These are phyloP conservation scores for Neurospora intermedia DNA, from an alignment of 495 filamentous ascomycete species.

Conservation along the genomic window DNA sequence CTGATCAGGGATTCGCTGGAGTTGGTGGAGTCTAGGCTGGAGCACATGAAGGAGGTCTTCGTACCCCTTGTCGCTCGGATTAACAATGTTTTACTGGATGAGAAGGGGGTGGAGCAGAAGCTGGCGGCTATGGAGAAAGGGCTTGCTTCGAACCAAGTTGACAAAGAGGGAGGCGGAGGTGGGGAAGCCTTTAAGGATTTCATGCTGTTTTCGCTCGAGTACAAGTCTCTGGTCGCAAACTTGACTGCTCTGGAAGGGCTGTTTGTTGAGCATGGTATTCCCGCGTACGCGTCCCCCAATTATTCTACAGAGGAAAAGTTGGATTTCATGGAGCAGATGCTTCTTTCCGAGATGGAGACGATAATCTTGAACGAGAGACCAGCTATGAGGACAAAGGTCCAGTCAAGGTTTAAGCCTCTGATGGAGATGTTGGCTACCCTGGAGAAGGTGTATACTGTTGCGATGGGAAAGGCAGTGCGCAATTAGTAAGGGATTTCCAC, in stretches of 20 bases:
- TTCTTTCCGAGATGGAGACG: neutral
- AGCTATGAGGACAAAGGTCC: neutral
- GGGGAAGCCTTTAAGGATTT: neutral
- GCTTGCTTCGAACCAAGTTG: neutral
- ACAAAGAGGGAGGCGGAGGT: neutral
- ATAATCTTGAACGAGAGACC: neutral
- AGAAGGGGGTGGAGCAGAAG: neutral
- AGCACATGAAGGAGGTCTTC: neutral
- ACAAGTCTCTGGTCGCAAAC: neutral
- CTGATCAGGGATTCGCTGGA: neutral
- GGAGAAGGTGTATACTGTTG: conserved; percentile 2
- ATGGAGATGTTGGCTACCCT: neutral
- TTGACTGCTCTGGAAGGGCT: neutral
- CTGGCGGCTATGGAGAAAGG: neutral
- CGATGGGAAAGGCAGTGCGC: neutral
- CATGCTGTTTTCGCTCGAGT: neutral
- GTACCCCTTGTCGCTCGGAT: neutral
- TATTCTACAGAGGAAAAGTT: neutral
- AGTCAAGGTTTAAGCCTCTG: neutral
- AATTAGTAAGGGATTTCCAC: neutral
- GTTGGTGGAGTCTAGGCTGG: neutral
- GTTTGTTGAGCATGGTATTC: neutral
- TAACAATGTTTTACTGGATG: neutral
- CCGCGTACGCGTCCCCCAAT: neutral
- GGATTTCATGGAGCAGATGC: neutral